A percentile compares a stretch with the other conserved stretches of the same genome.
Evolutionary conservation across 345 rosid species (phyloP).

Genomic region (Salix dunnii): DNA sequence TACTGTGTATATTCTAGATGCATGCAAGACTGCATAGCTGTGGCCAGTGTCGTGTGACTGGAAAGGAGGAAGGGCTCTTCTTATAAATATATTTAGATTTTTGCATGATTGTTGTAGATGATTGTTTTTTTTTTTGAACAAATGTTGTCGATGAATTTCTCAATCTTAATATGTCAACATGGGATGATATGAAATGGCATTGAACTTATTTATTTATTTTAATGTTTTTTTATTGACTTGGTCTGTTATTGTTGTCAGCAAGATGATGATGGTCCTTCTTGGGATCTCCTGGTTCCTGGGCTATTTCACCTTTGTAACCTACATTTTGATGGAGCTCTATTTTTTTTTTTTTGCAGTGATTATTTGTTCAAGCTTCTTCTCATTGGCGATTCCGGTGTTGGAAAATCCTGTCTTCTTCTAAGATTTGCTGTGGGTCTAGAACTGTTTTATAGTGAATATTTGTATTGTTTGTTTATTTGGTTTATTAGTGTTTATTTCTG

Average conservation of each 20-base stretch:
- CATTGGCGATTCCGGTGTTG: conserved; percentile 21
- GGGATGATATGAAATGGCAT: not conserved
- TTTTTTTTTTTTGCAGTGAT: conserved; percentile 7
- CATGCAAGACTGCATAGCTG: not conserved
- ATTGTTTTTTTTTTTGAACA: no score
- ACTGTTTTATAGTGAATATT: not conserved
- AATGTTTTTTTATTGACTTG: not conserved
- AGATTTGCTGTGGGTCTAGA: conserved; percentile 13
- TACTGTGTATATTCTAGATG: not conserved
- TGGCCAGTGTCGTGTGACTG: not conserved
- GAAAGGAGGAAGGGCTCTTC: no score
- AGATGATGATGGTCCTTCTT: not conserved
- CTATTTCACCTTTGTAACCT: not conserved
- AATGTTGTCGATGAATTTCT: not conserved
- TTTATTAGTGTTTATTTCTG: no score
- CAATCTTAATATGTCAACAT: not conserved
- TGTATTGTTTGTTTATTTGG: not conserved
- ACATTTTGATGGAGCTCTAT: not conserved
- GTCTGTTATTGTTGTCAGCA: not conserved
- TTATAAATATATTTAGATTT: no score
- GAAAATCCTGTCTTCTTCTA: conserved; percentile 14
- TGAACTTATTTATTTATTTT: not conserved
- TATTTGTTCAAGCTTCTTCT: conserved; percentile 21
- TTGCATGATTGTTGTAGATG: not conserved
- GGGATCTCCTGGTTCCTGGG: not conserved